A percentile compares a stretch with the other conserved stretches of the same genome.
phyloP scores from a whole-genome alignment of 2,329 filamentous ascomycete genomes.

The Trichoderma sp. region DNA sequence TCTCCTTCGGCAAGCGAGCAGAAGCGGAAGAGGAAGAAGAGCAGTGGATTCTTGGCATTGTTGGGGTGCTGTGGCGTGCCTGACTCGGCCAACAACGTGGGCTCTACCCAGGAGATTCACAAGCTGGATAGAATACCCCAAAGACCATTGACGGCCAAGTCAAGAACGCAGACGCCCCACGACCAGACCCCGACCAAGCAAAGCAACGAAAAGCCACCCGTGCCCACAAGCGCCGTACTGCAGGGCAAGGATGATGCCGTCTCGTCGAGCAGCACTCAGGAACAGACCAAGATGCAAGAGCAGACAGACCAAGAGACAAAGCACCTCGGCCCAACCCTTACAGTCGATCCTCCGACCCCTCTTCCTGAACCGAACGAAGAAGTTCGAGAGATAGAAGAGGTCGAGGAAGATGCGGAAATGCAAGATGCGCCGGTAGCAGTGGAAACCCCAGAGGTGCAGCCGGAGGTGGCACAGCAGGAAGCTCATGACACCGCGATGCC shows the following conservation, averaged over 20 bases:
- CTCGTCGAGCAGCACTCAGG: constrained; percentile 52
- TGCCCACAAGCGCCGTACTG: constrained; percentile 41
- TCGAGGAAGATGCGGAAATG: constrained; percentile 68
- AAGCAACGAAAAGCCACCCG: constrained; percentile 56
- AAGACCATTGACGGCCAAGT: constrained; percentile 58
- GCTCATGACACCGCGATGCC: constrained; percentile 42
- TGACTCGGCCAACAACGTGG: constrained; percentile 59
- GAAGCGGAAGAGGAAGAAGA: constrained; percentile 61
- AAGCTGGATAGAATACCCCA: constrained; percentile 62
- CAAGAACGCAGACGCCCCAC: constrained; percentile 56
- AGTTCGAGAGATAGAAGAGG: constrained; percentile 39
- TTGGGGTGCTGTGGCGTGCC: constrained; percentile 70
- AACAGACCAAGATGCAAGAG: constrained; percentile 50
- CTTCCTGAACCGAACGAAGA: constrained; percentile 34
- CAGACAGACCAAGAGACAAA: constrained; percentile 53
- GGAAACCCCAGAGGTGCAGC: constrained; percentile 52
- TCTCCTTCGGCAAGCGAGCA: constrained; percentile 54
- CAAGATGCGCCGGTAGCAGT: constrained; percentile 59
- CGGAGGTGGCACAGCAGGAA: constrained; percentile 45
- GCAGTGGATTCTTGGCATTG: constrained; percentile 60
- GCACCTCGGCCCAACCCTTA: constrained; percentile 47
- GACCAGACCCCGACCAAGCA: constrained; percentile 50
- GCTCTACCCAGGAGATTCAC: constrained; percentile 60
- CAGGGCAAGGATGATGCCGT: constrained; percentile 50
- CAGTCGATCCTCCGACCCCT: constrained; percentile 50